A percentile compares a stretch with the other conserved stretches of the same genome.
phyloP scores from a whole-genome alignment of 108 stramenopile species.

The Seminavis robusta region DNA sequence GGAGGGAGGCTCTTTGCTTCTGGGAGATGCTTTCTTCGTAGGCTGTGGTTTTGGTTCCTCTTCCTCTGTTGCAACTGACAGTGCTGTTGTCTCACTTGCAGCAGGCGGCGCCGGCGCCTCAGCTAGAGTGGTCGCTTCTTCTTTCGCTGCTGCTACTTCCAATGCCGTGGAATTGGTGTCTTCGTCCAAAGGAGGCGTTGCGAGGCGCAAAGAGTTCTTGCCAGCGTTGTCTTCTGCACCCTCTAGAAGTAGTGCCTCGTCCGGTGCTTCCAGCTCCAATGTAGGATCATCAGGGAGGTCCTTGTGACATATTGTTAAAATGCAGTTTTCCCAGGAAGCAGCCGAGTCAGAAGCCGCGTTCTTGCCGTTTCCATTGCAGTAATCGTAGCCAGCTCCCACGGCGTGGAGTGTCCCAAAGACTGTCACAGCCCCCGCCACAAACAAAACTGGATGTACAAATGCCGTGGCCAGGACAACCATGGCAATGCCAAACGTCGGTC shows the following conservation, averaged over 20 bases:
- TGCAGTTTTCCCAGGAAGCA: background rate
- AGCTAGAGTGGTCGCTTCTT: no score
- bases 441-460: conserved; percentile 30
- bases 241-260: no score
- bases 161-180: background rate
- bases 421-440: conserved; percentile 29
- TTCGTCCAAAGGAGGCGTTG: conserved; percentile 5
- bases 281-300: no score
- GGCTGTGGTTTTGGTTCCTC: background rate
- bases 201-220: no score
- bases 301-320: background rate
- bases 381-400: conserved; percentile 21
- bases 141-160: background rate
- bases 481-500: conserved; percentile 33
- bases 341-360: background rate
- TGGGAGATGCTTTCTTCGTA: background rate
- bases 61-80: background rate
- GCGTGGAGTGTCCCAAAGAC: conserved; percentile 26
- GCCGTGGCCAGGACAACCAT: conserved; percentile 21
- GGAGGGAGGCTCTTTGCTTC: background rate
- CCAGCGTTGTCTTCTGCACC: no score
- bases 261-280: no score
- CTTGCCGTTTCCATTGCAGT: conserved; percentile 1
- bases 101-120: no score
- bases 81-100: background rate